These are phyloP conservation scores for Otatea glauca DNA, from an alignment of 176 grass and related monocot genomes.

Conservation along the genomic window DNA sequence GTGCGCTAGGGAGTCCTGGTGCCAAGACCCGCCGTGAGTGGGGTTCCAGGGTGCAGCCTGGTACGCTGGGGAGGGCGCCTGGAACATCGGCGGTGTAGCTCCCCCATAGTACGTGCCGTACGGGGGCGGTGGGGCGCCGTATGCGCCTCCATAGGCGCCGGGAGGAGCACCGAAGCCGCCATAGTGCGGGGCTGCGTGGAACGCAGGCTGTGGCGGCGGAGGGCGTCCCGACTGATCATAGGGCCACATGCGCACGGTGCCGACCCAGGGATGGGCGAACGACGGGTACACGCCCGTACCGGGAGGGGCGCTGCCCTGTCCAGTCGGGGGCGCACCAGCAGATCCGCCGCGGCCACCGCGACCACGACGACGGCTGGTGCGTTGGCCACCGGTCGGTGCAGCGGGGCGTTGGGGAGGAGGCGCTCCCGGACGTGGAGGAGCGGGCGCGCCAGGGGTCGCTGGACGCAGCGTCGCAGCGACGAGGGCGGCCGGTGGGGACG, in stretches of 20 bases:
- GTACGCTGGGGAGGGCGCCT: fast-evolving
- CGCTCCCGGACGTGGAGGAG: too few species aligned
- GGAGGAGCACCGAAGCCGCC: not conserved
- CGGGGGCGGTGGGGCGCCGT: not conserved
- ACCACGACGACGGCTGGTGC: too few species aligned
- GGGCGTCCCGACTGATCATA: not conserved
- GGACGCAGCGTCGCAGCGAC: too few species aligned
- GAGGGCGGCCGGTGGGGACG: too few species aligned
- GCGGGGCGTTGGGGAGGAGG: too few species aligned
- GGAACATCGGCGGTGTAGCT: too few species aligned
- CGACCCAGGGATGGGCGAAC: not conserved
- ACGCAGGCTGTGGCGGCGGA: not conserved
- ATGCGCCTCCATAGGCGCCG: not conserved
- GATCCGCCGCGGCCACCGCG: too few species aligned
- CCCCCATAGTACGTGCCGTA: not conserved
- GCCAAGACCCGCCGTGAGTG: not conserved
- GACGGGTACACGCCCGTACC: too few species aligned
- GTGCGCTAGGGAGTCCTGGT: not conserved
- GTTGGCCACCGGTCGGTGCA: too few species aligned
- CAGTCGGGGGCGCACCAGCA: too few species aligned
- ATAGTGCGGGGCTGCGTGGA: not conserved
- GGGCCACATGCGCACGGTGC: not conserved
- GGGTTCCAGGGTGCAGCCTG: not conserved
- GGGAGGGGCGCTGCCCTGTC: too few species aligned
- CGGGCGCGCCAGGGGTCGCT: too few species aligned